phyloP scores from a whole-genome alignment of 2,329 filamentous ascomycete species.

The Clonostachys byssicola region DNA sequence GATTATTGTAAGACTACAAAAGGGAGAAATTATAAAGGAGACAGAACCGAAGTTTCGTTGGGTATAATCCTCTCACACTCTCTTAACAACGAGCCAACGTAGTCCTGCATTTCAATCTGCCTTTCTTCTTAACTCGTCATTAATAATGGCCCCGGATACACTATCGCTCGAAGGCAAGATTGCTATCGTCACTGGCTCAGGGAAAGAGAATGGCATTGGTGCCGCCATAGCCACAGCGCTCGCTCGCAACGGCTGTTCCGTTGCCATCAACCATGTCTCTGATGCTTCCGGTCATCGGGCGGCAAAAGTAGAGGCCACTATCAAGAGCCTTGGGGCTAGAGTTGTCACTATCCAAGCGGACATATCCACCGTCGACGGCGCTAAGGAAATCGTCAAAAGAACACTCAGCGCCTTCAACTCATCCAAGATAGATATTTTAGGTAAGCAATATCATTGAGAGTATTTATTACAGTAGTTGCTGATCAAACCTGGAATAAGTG shows the following conservation, averaged over 20 bases:
- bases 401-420: conserved; percentile 23
- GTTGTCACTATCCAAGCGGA: conserved; percentile 24
- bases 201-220: conserved; percentile 36
- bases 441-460: conserved; percentile 10
- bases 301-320: conserved; percentile 10
- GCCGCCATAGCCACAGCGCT: conserved; percentile 31
- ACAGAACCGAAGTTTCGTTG: no score
- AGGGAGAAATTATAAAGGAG: no score
- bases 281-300: conserved; percentile 21
- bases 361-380: conserved; percentile 21
- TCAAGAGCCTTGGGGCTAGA: conserved; percentile 12
- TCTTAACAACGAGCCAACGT: no score
- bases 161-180: conserved; percentile 33
- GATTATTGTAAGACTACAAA: no score
- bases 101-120: no score
- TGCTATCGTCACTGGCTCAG: conserved; percentile 39
- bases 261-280: conserved; percentile 33
- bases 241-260: conserved; percentile 33
- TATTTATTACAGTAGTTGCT: no score
- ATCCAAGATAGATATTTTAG: conserved; percentile 33
- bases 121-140: not conserved
- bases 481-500: conserved; percentile 11
- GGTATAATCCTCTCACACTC: no score
- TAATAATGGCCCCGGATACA: conserved; percentile 20
- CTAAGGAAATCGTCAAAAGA: conserved; percentile 21